A percentile compares a stretch with the other conserved stretches of the same genome.
These are phyloP conservation scores for Carnegiea gigantea DNA, from an alignment of 179 eudicot species.

Conservation along the genomic window DNA sequence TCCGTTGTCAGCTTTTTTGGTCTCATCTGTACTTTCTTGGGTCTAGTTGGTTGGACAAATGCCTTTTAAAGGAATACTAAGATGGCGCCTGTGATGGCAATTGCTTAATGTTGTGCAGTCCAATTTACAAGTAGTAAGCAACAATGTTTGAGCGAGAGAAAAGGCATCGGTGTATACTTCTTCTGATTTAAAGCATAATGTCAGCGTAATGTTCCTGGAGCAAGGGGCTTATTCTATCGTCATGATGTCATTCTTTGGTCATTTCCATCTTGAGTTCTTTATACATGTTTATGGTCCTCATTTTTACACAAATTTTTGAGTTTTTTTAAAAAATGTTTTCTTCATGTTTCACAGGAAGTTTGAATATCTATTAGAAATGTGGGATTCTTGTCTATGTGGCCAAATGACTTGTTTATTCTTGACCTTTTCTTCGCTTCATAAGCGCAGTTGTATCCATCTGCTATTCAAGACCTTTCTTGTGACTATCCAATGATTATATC, in stretches of 20 bases:
- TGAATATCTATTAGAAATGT: neutral
- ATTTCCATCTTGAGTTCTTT: neutral
- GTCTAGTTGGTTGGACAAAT: too few relatives aligned
- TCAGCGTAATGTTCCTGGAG: too few relatives aligned
- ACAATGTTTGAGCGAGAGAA: too few relatives aligned
- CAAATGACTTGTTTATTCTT: neutral
- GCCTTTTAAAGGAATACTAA: too few relatives aligned
- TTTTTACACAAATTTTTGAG: too few relatives aligned
- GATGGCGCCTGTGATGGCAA: too few relatives aligned
- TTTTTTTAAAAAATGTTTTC: neutral
- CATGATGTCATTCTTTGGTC: neutral
- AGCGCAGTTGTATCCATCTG: constrained; percentile 63
- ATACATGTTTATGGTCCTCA: neutral
- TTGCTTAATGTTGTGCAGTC: too few relatives aligned
- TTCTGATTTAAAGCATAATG: too few relatives aligned
- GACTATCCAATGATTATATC: constrained; percentile 68
- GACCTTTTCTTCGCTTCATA: neutral
- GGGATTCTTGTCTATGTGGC: constrained; percentile 2
- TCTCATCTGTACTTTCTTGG: neutral
- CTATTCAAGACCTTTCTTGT: constrained; percentile 65
- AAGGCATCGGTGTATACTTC: too few relatives aligned
- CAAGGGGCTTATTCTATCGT: too few relatives aligned
- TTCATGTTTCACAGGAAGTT: neutral
- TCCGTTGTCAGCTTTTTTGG: neutral
- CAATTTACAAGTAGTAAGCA: too few relatives aligned